These are phyloP conservation scores for Sclerotinia nivalis DNA, from an alignment of 2,329 filamentous ascomycete genomes.

Conservation along the genomic window DNA sequence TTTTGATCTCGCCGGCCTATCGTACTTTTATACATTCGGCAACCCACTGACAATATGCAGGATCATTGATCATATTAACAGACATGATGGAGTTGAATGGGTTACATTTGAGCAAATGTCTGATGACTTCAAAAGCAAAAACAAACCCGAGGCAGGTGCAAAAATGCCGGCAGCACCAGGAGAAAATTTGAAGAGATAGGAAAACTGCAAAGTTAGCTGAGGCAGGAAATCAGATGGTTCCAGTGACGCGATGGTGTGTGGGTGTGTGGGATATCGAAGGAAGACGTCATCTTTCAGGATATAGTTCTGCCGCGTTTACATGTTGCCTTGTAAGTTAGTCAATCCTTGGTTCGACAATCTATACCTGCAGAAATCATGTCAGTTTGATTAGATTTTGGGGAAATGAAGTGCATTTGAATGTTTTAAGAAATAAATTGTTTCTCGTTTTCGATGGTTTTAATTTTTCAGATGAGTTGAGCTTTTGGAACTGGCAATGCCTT, in stretches of 20 bases:
- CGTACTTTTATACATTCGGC: neutral
- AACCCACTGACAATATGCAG: constrained; percentile 42
- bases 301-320: neutral
- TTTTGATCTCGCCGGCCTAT: neutral
- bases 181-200: constrained; percentile 47
- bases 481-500: neutral
- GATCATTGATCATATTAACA: constrained; percentile 69
- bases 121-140: constrained; percentile 71
- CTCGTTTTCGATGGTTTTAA: neutral
- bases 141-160: constrained; percentile 56
- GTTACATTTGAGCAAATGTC: constrained; percentile 71
- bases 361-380: too few species aligned
- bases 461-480: neutral
- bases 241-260: neutral
- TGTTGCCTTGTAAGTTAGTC: neutral
- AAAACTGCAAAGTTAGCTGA: neutral
- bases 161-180: constrained; percentile 59
- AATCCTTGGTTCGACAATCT: neutral
- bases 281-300: neutral
- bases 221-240: neutral
- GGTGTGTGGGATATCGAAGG: neutral
- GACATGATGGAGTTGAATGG: constrained; percentile 61
- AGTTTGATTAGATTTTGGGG: too few species aligned
- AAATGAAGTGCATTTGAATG: too few species aligned
- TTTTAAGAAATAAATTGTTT: neutral